Evolutionary conservation across 768 basidiomycete genomes (phyloP).

Genomic region (Panaeolus cyanescens): DNA sequence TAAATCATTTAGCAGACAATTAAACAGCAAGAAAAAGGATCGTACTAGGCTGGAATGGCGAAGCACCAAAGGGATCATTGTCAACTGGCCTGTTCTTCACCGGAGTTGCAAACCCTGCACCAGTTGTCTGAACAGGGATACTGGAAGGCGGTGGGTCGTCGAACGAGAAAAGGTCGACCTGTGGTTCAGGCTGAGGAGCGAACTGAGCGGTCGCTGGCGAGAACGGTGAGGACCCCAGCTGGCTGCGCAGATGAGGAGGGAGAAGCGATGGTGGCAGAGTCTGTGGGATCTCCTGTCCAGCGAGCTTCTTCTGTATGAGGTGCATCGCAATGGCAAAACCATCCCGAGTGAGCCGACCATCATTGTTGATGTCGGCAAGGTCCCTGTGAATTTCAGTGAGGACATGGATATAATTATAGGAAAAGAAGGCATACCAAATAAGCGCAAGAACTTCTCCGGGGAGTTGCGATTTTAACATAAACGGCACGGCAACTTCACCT

Average conservation of each 20-base stretch:
- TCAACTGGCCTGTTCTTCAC: slow-evolving; percentile 17
- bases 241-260: slow-evolving; percentile 76
- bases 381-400: slow-evolving; percentile 61
- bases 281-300: slow-evolving; percentile 75
- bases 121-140: slow-evolving; percentile 41
- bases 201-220: slow-evolving; percentile 29
- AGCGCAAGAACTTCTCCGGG: slow-evolving; percentile 83
- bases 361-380: slow-evolving; percentile 84
- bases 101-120: slow-evolving; percentile 21
- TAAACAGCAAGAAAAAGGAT: slow-evolving; percentile 4
- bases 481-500: slow-evolving; percentile 93
- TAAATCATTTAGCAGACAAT: slow-evolving; percentile 1
- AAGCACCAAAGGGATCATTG: slow-evolving; percentile 55
- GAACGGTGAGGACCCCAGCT: slow-evolving; percentile 40
- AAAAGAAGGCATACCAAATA: slow-evolving; percentile 63
- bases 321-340: slow-evolving; percentile 96
- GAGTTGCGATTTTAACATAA: slow-evolving; percentile 90
- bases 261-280: slow-evolving; percentile 73
- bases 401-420: not conserved
- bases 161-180: slow-evolving; percentile 48
- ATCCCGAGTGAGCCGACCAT: slow-evolving; percentile 84
- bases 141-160: slow-evolving; percentile 58
- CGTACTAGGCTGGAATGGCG: slow-evolving; percentile 33
- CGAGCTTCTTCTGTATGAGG: slow-evolving; percentile 84
- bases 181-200: slow-evolving; percentile 47